Evolutionary conservation across 176 grass and related monocot genomes (phyloP).

Genomic region (Aegilops umbellulata): DNA sequence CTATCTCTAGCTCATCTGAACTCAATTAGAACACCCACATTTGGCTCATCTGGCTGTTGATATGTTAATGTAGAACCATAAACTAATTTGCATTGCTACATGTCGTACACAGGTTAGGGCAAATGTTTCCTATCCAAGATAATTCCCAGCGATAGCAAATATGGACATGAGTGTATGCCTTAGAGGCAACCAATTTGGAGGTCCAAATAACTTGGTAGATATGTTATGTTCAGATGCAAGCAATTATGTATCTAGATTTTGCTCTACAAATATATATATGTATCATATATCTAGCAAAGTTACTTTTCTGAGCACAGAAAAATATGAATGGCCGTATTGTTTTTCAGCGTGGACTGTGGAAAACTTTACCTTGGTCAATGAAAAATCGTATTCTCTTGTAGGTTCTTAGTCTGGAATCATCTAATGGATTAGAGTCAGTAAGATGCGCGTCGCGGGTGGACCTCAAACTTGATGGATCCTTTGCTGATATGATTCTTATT

Average conservation of each 20-base stretch:
- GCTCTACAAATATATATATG: background rate
- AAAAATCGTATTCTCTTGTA: slow-evolving; percentile 35
- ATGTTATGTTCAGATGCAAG: background rate
- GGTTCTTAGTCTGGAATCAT: slow-evolving; percentile 83
- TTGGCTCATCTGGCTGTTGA: background rate
- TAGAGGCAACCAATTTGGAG: background rate
- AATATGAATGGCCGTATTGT: background rate
- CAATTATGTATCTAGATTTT: background rate
- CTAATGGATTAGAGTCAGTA: slow-evolving; percentile 66
- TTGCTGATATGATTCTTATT: slow-evolving; percentile 99
- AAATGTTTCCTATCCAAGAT: background rate
- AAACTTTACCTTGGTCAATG: slow-evolving; percentile 20
- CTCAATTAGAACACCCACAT: background rate
- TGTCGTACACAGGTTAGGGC: background rate
- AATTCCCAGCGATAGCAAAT: background rate
- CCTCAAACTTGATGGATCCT: slow-evolving; percentile 84
- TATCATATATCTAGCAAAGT: background rate
- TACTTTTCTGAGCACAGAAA: slow-evolving; percentile 15
- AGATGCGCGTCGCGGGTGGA: slow-evolving; percentile 66
- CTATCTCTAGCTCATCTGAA: background rate
- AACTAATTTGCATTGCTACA: background rate
- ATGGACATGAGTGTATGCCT: background rate
- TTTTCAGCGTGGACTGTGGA: background rate
- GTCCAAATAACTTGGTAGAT: background rate
- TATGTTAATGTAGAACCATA: slow-evolving; percentile 5